Conservation (phyloP, 192 early-diverging fungal genomes). For the Nowakowskiella sp. region DNA sequence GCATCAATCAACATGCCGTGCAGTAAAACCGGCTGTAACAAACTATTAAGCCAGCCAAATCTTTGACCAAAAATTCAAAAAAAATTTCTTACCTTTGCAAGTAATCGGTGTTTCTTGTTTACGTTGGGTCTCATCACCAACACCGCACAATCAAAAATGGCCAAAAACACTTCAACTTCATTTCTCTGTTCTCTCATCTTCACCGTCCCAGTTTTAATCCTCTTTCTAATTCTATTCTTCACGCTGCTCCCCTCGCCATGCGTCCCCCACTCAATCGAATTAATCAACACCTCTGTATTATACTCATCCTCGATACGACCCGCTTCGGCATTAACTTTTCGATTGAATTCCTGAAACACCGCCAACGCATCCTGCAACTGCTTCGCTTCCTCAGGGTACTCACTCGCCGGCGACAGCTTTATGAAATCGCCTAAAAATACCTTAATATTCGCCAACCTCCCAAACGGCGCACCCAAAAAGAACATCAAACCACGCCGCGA, state of each 20-base stretch:
- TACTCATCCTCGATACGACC: not conserved
- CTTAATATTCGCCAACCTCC: not conserved
- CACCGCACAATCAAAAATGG: conserved; percentile 84
- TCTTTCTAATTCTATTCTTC: conserved; percentile 53
- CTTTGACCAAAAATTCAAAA: no score
- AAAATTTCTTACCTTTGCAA: no score
- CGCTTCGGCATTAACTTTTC: not conserved
- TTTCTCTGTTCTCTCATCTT: conserved; percentile 49
- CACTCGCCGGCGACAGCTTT: not conserved
- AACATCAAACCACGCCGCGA: not conserved
- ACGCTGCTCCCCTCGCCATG: conserved; percentile 24
- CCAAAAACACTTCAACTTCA: conserved; percentile 62
- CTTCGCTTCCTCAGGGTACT: not conserved
- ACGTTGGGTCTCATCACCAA: conserved; percentile 67
- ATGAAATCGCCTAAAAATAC: not conserved
- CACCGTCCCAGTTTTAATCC: conserved; percentile 75
- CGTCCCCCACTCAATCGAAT: not conserved
- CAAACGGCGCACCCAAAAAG: not conserved
- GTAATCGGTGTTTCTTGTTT: conserved; percentile 47
- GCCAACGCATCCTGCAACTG: not conserved
- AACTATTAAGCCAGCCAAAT: no score
- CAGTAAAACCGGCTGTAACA: no score
- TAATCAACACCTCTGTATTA: not conserved
- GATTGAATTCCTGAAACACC: not conserved
- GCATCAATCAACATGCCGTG: no score